Evolutionary conservation across 2,329 filamentous ascomycete species (phyloP).

Genomic region (Chaetoscypha palmicola): DNA sequence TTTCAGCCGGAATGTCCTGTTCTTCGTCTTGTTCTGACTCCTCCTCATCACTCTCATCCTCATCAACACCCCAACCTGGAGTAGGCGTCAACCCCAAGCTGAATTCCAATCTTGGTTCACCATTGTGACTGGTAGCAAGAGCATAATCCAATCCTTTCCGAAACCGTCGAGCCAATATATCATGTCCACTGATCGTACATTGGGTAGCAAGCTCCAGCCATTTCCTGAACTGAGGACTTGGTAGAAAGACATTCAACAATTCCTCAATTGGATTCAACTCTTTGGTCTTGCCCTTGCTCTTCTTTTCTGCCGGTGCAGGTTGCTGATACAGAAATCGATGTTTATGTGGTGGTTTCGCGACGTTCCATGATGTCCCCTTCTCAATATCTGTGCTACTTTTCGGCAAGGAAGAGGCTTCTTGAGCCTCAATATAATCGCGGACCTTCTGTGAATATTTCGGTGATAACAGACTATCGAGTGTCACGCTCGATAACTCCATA

Average conservation of each 20-base stretch:
- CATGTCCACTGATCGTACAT: constrained; percentile 63
- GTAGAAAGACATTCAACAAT: constrained; percentile 73
- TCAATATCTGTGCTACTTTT: constrained; percentile 49
- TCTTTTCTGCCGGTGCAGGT: constrained; percentile 31
- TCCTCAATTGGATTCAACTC: constrained; percentile 61
- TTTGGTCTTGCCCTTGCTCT: constrained; percentile 30
- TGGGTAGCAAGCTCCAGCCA: constrained; percentile 83
- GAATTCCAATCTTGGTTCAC: constrained; percentile 74
- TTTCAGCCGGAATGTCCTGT: constrained; percentile 10
- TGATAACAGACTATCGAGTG: constrained; percentile 69
- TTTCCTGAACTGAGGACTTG: constrained; percentile 77
- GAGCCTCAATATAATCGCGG: constrained; percentile 60
- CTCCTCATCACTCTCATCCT: constrained; percentile 44
- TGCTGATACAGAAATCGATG: constrained; percentile 85
- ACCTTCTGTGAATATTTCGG: constrained; percentile 69
- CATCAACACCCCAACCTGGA: constrained; percentile 72
- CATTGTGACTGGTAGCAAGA: constrained; percentile 76
- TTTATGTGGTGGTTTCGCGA: constrained; percentile 88
- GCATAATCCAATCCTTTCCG: constrained; percentile 85
- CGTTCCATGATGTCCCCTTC: constrained; percentile 57
- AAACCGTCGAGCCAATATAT: constrained; percentile 81
- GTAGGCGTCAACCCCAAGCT: constrained; percentile 83
- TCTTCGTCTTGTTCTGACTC: constrained; percentile 32
- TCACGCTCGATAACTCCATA: constrained; percentile 74
- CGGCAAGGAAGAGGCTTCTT: constrained; percentile 47